Percentiles rank a stretch among this genome's conserved stretches.
Evolutionary conservation across 371 early-diverging fungal genomes (phyloP).

Genomic region (Fennellomyces sp.): DNA sequence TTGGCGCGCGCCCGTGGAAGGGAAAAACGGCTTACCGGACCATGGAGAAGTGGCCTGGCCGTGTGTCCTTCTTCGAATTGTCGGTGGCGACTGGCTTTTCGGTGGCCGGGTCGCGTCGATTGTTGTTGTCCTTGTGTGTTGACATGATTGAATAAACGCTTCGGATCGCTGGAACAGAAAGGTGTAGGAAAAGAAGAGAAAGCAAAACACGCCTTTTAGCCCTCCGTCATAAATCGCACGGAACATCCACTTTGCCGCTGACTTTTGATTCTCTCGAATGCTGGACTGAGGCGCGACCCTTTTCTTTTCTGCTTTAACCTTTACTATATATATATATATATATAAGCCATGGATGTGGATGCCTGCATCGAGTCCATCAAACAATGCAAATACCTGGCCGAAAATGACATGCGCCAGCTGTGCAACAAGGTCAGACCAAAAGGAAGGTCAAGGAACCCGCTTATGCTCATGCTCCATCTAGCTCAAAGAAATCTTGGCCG

Average conservation of each 20-base stretch:
- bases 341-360: conserved; percentile 64
- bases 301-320: background rate
- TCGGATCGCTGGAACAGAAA: too few species aligned
- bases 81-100: background rate
- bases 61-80: background rate
- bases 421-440: conserved; percentile 80
- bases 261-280: too few species aligned
- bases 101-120: background rate
- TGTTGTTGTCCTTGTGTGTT: too few species aligned
- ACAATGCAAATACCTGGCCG: conserved; percentile 91
- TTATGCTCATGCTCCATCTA: too few species aligned
- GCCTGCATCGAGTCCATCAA: conserved; percentile 56
- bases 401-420: conserved; percentile 93
- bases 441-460: background rate
- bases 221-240: too few species aligned
- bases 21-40: conserved; percentile 5
- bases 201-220: too few species aligned
- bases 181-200: too few species aligned
- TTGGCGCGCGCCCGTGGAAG: background rate
- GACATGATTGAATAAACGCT: too few species aligned
- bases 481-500: conserved; percentile 92
- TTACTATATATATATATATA: too few species aligned
- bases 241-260: too few species aligned
- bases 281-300: too few species aligned
- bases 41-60: conserved; percentile 9